phyloP scores from a whole-genome alignment of 768 basidiomycete genomes.

The Russula olivacea region DNA sequence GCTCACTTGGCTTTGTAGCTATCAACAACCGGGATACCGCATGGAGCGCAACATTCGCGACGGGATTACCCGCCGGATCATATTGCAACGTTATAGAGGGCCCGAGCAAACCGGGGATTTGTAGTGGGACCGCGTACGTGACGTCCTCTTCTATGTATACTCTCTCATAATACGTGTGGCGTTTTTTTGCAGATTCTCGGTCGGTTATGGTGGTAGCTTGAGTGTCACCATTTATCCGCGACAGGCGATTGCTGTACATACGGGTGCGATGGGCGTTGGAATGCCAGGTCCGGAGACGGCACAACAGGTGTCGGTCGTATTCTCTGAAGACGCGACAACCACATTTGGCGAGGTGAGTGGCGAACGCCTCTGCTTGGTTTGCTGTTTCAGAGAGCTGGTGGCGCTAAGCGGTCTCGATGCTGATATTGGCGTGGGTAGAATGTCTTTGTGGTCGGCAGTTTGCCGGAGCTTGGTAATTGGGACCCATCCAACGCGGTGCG shows the following conservation, averaged over 20 bases:
- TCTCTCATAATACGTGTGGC: neutral
- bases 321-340: conserved; percentile 52
- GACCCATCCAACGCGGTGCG: conserved; percentile 42
- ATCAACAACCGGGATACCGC: conserved; percentile 57
- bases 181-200: conserved; percentile 20
- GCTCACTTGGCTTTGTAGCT: conserved; percentile 52
- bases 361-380: neutral
- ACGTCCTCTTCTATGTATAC: no score
- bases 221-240: conserved; percentile 27
- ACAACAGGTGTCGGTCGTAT: conserved; percentile 26
- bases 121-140: conserved; percentile 45
- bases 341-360: conserved; percentile 49
- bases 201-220: conserved; percentile 23
- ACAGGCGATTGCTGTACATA: conserved; percentile 29
- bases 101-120: conserved; percentile 35
- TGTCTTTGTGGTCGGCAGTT: conserved; percentile 53
- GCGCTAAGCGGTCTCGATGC: neutral
- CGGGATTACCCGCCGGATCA: conserved; percentile 48
- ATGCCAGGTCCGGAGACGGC: neutral
- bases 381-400: neutral
- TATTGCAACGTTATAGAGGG: conserved; percentile 67
- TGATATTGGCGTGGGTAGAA: conserved; percentile 37
- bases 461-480: conserved; percentile 52
- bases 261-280: conserved; percentile 17
- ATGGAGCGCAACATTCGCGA: conserved; percentile 54